Base-by-base conservation (phyloP, 495 filamentous ascomycete genomes). In the Penicillium turbatum region DNA sequence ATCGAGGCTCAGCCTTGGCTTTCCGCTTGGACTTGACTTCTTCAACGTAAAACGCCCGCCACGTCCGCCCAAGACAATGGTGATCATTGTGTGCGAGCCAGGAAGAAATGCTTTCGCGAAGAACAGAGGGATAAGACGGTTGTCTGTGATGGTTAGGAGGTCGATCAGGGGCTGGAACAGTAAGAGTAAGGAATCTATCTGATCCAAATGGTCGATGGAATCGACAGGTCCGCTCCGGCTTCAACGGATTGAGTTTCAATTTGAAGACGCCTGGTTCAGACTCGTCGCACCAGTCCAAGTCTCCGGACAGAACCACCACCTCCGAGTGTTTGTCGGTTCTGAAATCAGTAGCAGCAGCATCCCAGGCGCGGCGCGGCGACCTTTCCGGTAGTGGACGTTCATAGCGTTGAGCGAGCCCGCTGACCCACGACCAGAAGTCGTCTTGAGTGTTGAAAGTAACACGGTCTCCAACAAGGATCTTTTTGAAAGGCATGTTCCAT, bases 171-270 rank as follows among this genome's bases (percentile, higher is more conserved):
- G 65, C 68, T 10, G 78, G 75, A 1, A 81, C 57, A 2, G 66
- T 69, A 10, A 81, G 29, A 24, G 71, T 66, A 16, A 74, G 59
- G 53, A 79, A 79, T 6, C 77, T 59, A 63, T 78, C 77, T 16
- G 72, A 71, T 8, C 77, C 78, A 51, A 77, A 79, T 29, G 73
- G 69, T 13, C 78, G 69, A 36, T 72, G 70, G 19, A 81, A 73
- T 5, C 76, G 73, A 61, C 76, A 77, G 19, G 73, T 72, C 27
- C 61, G 31, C 16, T 79, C 77, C 4, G 67, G 47, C 44, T 71
- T 76, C 13, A 79, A 55, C 3, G 78, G 70, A 16, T 72, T 71
- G 34, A 79, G 55, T 5, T 40, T 68, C 24, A 79, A 46, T 34
- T 72, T 69, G n/a, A 78, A 64, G 5, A 79, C 61, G 3, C 71